Base-by-base conservation (phyloP, 1,139 yeast species). In the Kluyveromyces marxianus region DNA sequence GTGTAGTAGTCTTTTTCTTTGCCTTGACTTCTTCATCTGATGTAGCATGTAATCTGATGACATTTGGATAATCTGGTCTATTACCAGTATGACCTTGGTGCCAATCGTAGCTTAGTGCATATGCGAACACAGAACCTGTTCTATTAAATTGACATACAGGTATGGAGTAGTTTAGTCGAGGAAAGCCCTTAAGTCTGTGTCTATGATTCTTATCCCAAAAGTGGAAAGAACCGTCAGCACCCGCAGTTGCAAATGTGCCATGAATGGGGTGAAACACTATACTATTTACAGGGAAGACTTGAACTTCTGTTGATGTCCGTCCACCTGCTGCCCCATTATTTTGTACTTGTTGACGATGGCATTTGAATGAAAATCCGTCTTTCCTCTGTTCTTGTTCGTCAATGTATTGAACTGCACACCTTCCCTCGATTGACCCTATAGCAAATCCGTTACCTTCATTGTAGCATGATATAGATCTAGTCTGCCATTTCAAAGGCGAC, bases 181-280 rank as follows among this genome's bases (percentile, higher is more conserved):
- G 88, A 69, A 83, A 86, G 32, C 85, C 87, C 67, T 84, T 86
- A 54, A 92, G 76, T 56, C 97, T 77, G 63, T 87, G 95, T 63
- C 84, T 80, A 45, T 94, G 85, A 59, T 88, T 96, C 67, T 88
- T 89, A 65, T 94, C 98, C 99, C 99, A 94, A 69, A 86, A 84
- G 58, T 90, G 83, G 69, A 89, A 84, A 5, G 94, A 76, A 14
- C 98, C 98, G 65, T 94, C 98, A 35, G 94, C 77, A 8, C 98
- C 98, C 0, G 96, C 95, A 4, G 98, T 94, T 45, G 83, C 81
- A 65, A 94, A 84, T 1, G 98, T 89, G 37, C 96, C 96, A 65
- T 81, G 83, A 14, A 77, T 69, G 3, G 98, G 98, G 62, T 94
- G 97, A 71, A 90, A 87, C 21, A 79, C 73, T 44, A 92, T 83